Conservation (phyloP, 2,329 filamentous ascomycete genomes). For the Pseudogymnoascus sp. region DNA sequence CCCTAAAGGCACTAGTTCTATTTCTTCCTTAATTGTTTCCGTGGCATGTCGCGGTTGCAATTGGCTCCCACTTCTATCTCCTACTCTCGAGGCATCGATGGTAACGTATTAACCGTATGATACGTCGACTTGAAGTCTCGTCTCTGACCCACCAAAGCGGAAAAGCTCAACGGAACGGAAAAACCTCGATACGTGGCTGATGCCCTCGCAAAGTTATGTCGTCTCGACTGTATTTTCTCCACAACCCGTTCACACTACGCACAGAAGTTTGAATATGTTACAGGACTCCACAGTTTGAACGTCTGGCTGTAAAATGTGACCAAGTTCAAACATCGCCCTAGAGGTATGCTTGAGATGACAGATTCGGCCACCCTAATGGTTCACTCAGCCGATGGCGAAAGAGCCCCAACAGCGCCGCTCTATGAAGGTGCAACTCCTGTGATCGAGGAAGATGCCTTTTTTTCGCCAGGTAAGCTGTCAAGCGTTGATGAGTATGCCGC, state of each 20-base stretch:
- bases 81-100: background rate
- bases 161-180: background rate
- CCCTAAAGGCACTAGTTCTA: background rate
- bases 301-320: background rate
- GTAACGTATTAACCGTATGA: background rate
- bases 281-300: background rate
- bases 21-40: background rate
- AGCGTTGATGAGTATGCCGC: conserved; percentile 25
- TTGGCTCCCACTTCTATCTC: background rate
- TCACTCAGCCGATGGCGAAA: background rate
- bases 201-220: background rate
- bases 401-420: background rate
- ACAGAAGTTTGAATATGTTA: background rate
- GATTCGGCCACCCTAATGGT: background rate
- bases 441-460: background rate
- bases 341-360: background rate
- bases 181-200: background rate
- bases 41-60: background rate
- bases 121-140: background rate
- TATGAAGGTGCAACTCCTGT: background rate
- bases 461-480: background rate
- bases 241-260: background rate
- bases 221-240: background rate
- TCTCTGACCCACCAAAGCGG: background rate
- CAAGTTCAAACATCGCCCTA: background rate